Evolutionary conservation across 2,329 filamentous ascomycete genomes (phyloP).

Genomic region (Diaporthe sp.): DNA sequence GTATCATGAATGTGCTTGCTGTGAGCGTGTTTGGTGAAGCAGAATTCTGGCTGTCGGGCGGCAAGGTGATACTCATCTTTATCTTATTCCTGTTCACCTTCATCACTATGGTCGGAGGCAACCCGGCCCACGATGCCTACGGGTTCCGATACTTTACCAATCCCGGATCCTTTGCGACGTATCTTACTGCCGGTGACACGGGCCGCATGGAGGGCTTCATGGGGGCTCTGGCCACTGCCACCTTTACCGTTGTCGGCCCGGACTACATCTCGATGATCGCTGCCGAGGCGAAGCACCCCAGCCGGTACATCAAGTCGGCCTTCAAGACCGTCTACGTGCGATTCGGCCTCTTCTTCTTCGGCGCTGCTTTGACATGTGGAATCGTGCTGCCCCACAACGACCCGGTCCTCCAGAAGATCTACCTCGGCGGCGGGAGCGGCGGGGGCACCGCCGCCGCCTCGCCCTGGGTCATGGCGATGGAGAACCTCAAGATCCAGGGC

Average conservation of each 20-base stretch:
- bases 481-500: slow-evolving; percentile 64
- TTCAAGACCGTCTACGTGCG: slow-evolving; percentile 83
- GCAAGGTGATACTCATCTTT: slow-evolving; percentile 77
- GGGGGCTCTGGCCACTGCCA: slow-evolving; percentile 74
- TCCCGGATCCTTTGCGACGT: slow-evolving; percentile 74
- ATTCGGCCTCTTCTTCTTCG: slow-evolving; percentile 78
- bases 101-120: slow-evolving; percentile 83
- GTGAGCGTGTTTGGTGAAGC: slow-evolving; percentile 78
- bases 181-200: slow-evolving; percentile 70
- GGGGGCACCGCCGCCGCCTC: slow-evolving; percentile 65
- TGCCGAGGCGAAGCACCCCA: slow-evolving; percentile 76
- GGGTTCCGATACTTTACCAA: slow-evolving; percentile 79
- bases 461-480: slow-evolving; percentile 75
- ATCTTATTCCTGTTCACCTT: slow-evolving; percentile 81
- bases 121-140: slow-evolving; percentile 77
- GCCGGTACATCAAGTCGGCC: slow-evolving; percentile 74
- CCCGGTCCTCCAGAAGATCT: slow-evolving; percentile 63
- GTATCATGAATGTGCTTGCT: slow-evolving; percentile 73
- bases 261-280: slow-evolving; percentile 79
- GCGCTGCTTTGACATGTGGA: slow-evolving; percentile 77
- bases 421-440: slow-evolving; percentile 55
- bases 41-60: slow-evolving; percentile 77
- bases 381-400: slow-evolving; percentile 78
- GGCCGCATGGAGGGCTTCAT: slow-evolving; percentile 81
- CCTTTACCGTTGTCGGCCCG: slow-evolving; percentile 75